These are phyloP conservation scores for Musa acuminata DNA, from an alignment of 176 grass and related monocot genomes.

Conservation along the genomic window DNA sequence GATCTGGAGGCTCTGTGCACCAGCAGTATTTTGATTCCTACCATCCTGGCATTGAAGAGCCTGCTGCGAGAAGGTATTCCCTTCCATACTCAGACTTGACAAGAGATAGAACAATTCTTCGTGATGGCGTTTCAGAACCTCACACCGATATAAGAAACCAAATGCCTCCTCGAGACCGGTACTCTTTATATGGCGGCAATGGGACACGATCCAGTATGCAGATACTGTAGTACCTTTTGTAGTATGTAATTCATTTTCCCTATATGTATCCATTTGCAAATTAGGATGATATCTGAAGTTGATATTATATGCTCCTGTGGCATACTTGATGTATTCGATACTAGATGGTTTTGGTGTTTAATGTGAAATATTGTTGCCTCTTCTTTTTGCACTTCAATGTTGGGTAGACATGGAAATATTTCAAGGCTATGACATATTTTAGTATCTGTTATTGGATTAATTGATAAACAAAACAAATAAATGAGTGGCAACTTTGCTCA, in stretches of 20 bases:
- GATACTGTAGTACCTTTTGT: neutral
- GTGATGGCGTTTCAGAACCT: neutral
- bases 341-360: neutral
- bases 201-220: neutral
- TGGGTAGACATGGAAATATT: neutral
- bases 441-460: neutral
- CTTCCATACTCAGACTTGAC: constrained; percentile 3
- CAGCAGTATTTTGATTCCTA: neutral
- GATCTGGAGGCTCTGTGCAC: neutral
- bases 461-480: neutral
- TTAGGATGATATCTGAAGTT: neutral
- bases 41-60: neutral
- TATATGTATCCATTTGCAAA: neutral
- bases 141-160: neutral
- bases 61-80: constrained; percentile 17
- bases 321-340: no score
- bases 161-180: neutral
- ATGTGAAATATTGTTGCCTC: neutral
- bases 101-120: neutral
- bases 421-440: neutral
- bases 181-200: constrained; percentile 1
- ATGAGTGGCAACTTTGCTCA: neutral
- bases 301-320: no score
- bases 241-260: neutral
- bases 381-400: neutral